Conservation (phyloP, 148 eudicot genomes). For the Cornus kousa region DNA sequence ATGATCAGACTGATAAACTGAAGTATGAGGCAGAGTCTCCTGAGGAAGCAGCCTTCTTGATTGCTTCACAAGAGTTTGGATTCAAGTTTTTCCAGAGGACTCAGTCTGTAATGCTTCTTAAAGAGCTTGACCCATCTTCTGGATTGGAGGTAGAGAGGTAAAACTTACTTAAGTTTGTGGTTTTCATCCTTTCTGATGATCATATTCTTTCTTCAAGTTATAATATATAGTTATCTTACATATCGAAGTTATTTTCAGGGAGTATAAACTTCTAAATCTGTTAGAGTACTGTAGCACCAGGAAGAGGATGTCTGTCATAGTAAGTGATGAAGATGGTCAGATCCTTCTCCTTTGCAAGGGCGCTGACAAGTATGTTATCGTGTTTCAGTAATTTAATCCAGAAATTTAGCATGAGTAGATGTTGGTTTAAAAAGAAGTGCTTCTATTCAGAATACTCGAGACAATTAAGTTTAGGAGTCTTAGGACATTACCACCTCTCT, state of each 20-base stretch:
- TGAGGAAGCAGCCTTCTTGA: constrained; percentile 41
- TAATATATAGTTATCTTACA: neutral
- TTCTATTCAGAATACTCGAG: neutral
- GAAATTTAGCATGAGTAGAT: neutral
- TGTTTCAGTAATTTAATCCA: neutral
- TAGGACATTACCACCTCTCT: neutral
- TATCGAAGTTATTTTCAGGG: constrained; percentile 18
- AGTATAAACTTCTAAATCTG: constrained; percentile 40
- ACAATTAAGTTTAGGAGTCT: too few relatives aligned
- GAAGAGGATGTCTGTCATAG: constrained; percentile 51
- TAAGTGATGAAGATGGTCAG: constrained; percentile 37
- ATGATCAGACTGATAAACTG: constrained; percentile 15
- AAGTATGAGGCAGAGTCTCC: constrained; percentile 48
- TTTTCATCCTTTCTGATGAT: neutral
- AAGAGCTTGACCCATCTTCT: constrained; percentile 35
- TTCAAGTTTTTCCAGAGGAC: constrained; percentile 41
- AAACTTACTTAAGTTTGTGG: neutral
- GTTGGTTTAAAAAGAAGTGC: neutral
- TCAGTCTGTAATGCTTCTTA: constrained; percentile 35
- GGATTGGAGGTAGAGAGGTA: constrained; percentile 38
- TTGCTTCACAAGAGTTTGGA: constrained; percentile 49
- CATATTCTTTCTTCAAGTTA: neutral
- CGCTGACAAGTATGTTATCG: constrained; percentile 40
- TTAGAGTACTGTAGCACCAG: constrained; percentile 43
- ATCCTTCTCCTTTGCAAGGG: constrained; percentile 47